Percentiles rank a stretch among this genome's conserved stretches.
phyloP scores from a whole-genome alignment of 768 basidiomycete species.

The Termitomyces sp. region DNA sequence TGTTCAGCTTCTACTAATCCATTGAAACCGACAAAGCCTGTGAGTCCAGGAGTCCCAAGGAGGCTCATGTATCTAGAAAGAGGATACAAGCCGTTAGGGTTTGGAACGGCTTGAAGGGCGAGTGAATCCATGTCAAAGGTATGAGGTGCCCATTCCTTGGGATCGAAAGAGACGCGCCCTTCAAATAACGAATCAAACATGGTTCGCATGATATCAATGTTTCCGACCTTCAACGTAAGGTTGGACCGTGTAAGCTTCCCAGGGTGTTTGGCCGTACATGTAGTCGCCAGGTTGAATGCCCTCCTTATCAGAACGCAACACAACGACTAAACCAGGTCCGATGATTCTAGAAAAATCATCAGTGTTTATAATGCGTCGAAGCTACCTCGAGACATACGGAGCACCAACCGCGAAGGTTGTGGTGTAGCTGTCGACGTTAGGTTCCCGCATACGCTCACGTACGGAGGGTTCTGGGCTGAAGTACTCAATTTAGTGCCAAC shows the following conservation, averaged over 20 bases:
- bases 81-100: constrained; percentile 1
- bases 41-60: constrained; percentile 19
- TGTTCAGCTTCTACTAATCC: constrained; percentile 23
- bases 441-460: constrained; percentile 9
- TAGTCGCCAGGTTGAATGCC: constrained; percentile 24
- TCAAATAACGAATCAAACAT: not conserved
- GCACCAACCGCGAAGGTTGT: constrained; percentile 6
- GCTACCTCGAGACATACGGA: constrained; percentile 1
- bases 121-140: constrained; percentile 16
- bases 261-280: constrained; percentile 23
- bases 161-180: constrained; percentile 9
- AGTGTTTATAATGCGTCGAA: not conserved
- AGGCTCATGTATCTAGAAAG: constrained; percentile 5
- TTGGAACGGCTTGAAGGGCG: constrained; percentile 10
- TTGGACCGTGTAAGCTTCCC: constrained; percentile 14
- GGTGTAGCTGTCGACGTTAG: constrained; percentile 4
- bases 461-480: constrained; percentile 6
- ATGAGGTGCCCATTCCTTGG: constrained; percentile 9
- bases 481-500: not conserved
- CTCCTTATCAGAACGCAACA: constrained; percentile 27
- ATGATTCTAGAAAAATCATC: constrained; percentile 13
- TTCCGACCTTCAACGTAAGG: constrained; percentile 7
- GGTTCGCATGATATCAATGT: not conserved
- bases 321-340: constrained; percentile 30
- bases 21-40: constrained; percentile 27